Conservation (phyloP, 73 alveolate species). For the Tetrahymena thermophila region DNA sequence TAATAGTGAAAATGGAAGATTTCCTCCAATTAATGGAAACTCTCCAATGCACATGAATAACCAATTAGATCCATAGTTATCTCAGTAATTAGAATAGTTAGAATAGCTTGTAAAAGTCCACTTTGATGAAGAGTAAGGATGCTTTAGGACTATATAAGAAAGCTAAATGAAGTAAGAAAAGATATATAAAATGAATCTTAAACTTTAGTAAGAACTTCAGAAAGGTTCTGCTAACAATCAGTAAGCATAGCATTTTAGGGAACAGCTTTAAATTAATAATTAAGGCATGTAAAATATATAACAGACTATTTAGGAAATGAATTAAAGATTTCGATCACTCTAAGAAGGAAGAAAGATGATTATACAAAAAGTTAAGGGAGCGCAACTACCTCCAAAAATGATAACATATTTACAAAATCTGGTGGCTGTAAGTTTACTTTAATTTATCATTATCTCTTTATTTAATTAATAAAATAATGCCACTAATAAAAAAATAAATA, state of each 20-base stretch:
- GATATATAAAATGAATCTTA: not conserved
- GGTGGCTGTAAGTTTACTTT: not conserved
- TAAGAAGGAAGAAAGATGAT: not conserved
- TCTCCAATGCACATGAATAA: not conserved
- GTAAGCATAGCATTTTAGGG: not conserved
- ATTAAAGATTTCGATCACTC: not conserved
- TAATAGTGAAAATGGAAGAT: not conserved
- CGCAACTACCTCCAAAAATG: not conserved
- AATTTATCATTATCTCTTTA: not conserved
- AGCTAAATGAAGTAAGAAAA: not conserved
- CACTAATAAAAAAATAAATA: too few relatives aligned
- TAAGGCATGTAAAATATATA: not conserved
- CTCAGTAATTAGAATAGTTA: not conserved
- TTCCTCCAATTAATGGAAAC: not conserved
- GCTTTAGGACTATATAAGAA: not conserved
- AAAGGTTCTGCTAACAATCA: not conserved
- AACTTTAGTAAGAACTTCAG: not conserved
- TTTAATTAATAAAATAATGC: not conserved
- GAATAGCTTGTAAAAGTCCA: not conserved
- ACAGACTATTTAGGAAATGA: not conserved
- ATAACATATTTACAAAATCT: not conserved
- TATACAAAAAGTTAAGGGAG: not conserved
- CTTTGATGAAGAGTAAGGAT: not conserved
- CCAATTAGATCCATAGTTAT: not conserved
- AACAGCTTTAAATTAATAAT: not conserved